Evolutionary conservation across 805 yeast genomes (phyloP), one percentile per base, ranked within the genome.

Genomic region (fission yeast (Schizosaccharomyces pombe)): DNA sequence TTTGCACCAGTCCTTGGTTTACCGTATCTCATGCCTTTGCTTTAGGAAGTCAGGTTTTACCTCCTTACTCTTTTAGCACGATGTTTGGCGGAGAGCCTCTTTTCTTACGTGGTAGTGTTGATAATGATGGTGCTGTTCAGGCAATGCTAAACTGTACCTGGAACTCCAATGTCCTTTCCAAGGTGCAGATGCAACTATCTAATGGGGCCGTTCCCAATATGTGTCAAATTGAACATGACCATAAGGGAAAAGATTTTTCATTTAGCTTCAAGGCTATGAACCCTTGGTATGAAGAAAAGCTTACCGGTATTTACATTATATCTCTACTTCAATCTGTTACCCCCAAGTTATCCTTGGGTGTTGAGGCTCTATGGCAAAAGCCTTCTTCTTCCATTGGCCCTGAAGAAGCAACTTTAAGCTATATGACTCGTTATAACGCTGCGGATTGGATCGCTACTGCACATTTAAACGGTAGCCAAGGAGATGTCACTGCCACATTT

Each of bases 151-250:
- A 52, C 47, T 26, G 43, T 12, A n/a, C 54, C 22, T 52, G 54
- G 54, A 26, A 22, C 32, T 26, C 54, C 2, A 22, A 34, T 39
- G 76, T 94, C n/a, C 5, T 19, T 34, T 30, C 54, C 57, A 87
- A 86, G 71, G 77, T 83, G 58, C 85, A 93, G 63, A 73, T 86
- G 67, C 97, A 89, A 73, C 72, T 86, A 61, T 84, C 93, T 61
- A 73, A 79, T 59, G 84, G 81, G 60, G 54, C 54, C 24, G 95
- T 87, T 72, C 95, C 91, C 60, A 73, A 91, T 56, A 85, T 89
- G 94, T 75, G 83, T 59, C 97, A 91, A 72, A 73, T 89, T 62
- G 98, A 91, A 74, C 96, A 91, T 68, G 98, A 91, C 69, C 81
- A 78, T 72, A 89, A 82, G 70, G 95, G 89, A 57, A 69, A 75